These are phyloP conservation scores for Aspergillus intermedius DNA, from an alignment of 2,329 filamentous ascomycete genomes.

Conservation along the genomic window DNA sequence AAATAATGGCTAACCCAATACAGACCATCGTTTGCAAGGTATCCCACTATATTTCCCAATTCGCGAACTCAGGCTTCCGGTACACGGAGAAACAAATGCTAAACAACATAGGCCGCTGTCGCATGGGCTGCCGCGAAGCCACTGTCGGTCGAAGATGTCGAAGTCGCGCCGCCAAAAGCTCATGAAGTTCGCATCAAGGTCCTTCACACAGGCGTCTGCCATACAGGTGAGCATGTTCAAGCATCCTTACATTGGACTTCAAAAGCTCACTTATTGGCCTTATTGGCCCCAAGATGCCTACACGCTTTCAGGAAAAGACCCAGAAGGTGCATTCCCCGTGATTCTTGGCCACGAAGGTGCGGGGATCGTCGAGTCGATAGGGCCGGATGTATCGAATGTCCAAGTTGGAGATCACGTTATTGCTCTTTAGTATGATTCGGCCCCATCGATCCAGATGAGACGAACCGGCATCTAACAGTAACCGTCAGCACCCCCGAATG, in stretches of 20 bases:
- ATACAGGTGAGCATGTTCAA: constrained; percentile 62
- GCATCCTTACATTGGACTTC: too few species aligned
- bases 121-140: constrained; percentile 95
- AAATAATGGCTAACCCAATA: constrained; percentile 7
- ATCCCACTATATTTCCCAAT: constrained; percentile 1
- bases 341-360: constrained; percentile 87
- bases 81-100: neutral
- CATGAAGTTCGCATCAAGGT: constrained; percentile 96
- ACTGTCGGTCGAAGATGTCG: constrained; percentile 81
- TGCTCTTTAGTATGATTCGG: constrained; percentile 56
- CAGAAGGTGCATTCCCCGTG: constrained; percentile 87
- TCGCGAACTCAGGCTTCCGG: too few species aligned
- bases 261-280: neutral
- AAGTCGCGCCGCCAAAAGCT: constrained; percentile 81
- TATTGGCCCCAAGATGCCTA: constrained; percentile 83
- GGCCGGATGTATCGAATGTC: constrained; percentile 89
- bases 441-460: too few species aligned
- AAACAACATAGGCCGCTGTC: constrained; percentile 63
- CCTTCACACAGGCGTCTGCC: constrained; percentile 96
- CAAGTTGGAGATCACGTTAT: constrained; percentile 89
- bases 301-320: constrained; percentile 92
- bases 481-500: constrained; percentile 71
- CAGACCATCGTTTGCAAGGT: constrained; percentile 90
- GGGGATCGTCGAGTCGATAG: constrained; percentile 85
- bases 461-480: too few species aligned